phyloP scores from a whole-genome alignment of 2,329 filamentous ascomycete genomes.

The Teratosphaeriaceae sp. region DNA sequence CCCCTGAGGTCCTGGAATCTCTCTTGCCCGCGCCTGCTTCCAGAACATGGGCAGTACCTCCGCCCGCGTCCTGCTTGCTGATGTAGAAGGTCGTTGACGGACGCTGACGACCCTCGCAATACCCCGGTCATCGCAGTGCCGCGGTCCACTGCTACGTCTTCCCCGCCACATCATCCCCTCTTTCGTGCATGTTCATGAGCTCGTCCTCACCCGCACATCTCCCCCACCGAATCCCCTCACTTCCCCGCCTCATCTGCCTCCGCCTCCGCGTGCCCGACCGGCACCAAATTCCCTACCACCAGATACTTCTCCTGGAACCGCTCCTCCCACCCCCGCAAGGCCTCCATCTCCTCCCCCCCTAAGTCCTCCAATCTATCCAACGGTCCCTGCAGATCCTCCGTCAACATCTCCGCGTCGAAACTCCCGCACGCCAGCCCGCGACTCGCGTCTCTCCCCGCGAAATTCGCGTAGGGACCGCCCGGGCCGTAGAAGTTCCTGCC shows the following conservation, averaged over 20 bases:
- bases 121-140: too few relatives aligned
- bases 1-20: too few relatives aligned
- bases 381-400: constrained; percentile 77
- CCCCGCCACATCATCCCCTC: too few relatives aligned
- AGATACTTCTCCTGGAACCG: constrained; percentile 90
- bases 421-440: constrained; percentile 83
- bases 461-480: constrained; percentile 91
- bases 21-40: too few relatives aligned
- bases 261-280: constrained; percentile 36
- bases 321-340: constrained; percentile 86
- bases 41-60: too few relatives aligned
- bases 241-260: constrained; percentile 2
- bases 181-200: neutral
- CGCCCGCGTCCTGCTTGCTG: too few relatives aligned
- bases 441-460: constrained; percentile 85
- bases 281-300: constrained; percentile 81
- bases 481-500: constrained; percentile 95
- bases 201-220: neutral
- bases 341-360: constrained; percentile 69
- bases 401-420: constrained; percentile 94
- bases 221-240: neutral
- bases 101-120: too few relatives aligned
- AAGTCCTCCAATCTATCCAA: constrained; percentile 70
- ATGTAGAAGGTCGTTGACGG: too few relatives aligned
- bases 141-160: too few relatives aligned